These are phyloP conservation scores for Aspergillus latus DNA, from an alignment of 2,329 filamentous ascomycete genomes.

Conservation along the genomic window DNA sequence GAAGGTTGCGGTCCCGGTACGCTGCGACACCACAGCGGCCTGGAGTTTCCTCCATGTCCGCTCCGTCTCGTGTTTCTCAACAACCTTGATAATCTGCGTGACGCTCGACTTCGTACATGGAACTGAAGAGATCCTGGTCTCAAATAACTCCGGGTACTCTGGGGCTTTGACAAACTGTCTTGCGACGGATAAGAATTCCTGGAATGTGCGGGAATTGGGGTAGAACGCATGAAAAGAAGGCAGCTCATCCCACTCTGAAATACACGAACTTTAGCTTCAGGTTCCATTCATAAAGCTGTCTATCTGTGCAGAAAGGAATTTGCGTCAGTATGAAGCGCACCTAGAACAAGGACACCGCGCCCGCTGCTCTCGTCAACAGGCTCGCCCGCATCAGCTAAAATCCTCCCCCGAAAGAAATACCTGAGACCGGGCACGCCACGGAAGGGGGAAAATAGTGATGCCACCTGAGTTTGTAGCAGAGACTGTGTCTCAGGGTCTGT, in stretches of 20 bases:
- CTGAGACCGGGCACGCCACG: background rate
- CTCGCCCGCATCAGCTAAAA: background rate
- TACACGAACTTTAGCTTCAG: too few species aligned
- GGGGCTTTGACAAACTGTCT: too few species aligned
- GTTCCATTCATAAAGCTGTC: background rate
- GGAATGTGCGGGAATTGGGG: too few species aligned
- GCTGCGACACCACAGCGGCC: background rate
- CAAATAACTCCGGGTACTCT: too few species aligned
- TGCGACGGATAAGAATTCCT: too few species aligned
- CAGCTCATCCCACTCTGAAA: too few species aligned
- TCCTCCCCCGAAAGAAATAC: background rate
- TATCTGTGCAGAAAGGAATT: background rate
- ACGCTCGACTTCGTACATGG: background rate
- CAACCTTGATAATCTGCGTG: background rate
- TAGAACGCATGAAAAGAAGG: too few species aligned
- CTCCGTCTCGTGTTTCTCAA: background rate
- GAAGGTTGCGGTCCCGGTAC: background rate
- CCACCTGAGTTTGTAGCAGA: background rate
- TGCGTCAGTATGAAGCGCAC: background rate
- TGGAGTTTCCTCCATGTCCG: background rate
- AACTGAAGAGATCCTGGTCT: background rate
- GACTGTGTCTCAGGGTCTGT: background rate
- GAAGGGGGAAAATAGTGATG: background rate
- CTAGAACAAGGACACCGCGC: background rate
- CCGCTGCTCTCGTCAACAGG: background rate